Percentiles rank a stretch among this genome's conserved stretches.
Evolutionary conservation across 2,329 filamentous ascomycete species (phyloP).

Genomic region (Helotiales sp.): DNA sequence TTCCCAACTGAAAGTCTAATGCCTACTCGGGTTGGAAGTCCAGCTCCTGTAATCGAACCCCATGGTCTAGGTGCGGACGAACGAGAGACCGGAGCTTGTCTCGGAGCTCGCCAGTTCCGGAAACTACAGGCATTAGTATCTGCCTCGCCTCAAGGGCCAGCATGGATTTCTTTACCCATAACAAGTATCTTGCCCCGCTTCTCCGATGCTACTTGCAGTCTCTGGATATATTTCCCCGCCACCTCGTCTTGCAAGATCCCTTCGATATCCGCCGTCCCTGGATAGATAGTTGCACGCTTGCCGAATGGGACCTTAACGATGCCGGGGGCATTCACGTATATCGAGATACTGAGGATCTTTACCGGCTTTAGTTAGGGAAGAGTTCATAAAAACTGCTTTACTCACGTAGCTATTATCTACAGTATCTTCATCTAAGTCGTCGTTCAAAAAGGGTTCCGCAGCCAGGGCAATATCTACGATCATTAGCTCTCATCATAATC

Average conservation of each 20-base stretch:
- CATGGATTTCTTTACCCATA: neutral
- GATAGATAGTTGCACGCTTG: neutral
- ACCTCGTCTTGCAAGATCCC: neutral
- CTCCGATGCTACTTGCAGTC: neutral
- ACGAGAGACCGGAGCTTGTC: neutral
- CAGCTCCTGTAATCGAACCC: neutral
- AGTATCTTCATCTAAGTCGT: too few species aligned
- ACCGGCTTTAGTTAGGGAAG: neutral
- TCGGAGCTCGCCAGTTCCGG: neutral
- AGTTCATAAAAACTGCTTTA: neutral
- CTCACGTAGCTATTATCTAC: neutral
- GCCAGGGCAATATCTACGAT: neutral
- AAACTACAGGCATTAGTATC: neutral
- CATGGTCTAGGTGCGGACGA: neutral
- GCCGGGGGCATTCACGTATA: neutral
- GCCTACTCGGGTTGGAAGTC: neutral
- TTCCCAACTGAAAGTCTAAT: too few species aligned
- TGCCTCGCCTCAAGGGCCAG: neutral
- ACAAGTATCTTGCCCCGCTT: neutral
- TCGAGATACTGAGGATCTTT: neutral
- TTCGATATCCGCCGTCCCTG: neutral
- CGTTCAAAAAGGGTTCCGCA: neutral
- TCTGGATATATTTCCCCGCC: too few species aligned
- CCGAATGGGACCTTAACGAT: neutral
- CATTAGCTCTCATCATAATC: neutral